phyloP scores from a whole-genome alignment of 2,329 filamentous ascomycete genomes.

The Drechslera avenae region DNA sequence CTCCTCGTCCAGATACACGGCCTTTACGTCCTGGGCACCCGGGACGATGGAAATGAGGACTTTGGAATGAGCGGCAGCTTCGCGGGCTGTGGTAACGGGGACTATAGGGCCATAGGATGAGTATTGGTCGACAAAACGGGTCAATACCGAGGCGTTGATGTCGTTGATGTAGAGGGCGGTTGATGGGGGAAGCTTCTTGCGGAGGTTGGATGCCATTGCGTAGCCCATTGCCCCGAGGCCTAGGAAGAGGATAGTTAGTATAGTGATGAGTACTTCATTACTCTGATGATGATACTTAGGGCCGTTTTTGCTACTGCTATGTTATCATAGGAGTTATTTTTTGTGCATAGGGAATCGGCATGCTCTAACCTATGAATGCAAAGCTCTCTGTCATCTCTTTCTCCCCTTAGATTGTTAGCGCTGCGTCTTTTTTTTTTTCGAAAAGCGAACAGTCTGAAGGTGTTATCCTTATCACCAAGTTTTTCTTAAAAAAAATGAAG shows the following conservation, averaged over 20 bases:
- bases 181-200: constrained; percentile 27
- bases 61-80: constrained; percentile 36
- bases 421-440: no score
- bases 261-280: background rate
- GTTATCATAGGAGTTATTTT: no score
- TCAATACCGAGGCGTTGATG: constrained; percentile 31
- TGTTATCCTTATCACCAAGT: no score
- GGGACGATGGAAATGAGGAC: constrained; percentile 40
- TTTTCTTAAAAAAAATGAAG: no score
- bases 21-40: constrained; percentile 31
- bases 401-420: no score
- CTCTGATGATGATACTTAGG: background rate
- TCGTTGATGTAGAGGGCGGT: constrained; percentile 39
- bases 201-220: constrained; percentile 40
- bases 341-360: no score
- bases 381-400: constrained; percentile 33
- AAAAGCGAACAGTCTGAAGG: no score
- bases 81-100: constrained; percentile 32
- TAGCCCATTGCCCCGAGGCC: constrained; percentile 46
- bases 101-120: constrained; percentile 27
- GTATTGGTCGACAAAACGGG: constrained; percentile 30
- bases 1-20: constrained; percentile 36
- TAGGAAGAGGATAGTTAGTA: constrained; percentile 2
- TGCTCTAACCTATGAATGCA: constrained; percentile 36
- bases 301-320: no score